Conservation (phyloP, 164 flowering plant genomes). For the Annona squamosa region DNA sequence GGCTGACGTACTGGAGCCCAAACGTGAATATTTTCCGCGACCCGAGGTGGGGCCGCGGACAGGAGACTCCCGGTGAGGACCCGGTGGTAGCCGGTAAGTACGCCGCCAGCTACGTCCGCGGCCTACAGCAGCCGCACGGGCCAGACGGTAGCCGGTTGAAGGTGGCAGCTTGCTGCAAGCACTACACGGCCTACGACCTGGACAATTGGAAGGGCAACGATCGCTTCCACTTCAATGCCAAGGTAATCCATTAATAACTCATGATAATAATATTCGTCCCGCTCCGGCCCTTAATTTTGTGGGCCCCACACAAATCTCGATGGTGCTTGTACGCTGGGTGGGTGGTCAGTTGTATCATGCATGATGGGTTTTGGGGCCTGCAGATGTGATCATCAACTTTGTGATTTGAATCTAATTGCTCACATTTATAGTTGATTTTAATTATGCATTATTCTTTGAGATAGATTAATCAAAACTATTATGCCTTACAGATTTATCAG, state of each 20-base stretch:
- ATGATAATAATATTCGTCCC: background rate
- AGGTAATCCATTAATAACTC: slow-evolving; percentile 28
- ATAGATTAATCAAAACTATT: too few relatives aligned
- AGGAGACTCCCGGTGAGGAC: slow-evolving; percentile 97
- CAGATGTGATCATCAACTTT: too few relatives aligned
- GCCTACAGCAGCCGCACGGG: slow-evolving; percentile 54
- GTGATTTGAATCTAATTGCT: too few relatives aligned
- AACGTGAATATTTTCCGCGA: slow-evolving; percentile 82
- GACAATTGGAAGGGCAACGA: slow-evolving; percentile 89
- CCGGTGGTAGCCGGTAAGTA: slow-evolving; percentile 63
- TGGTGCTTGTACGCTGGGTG: too few relatives aligned
- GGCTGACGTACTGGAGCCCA: slow-evolving; percentile 92
- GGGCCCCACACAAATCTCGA: background rate
- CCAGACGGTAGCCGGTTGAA: slow-evolving; percentile 47
- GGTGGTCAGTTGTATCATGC: too few relatives aligned
- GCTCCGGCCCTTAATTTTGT: background rate
- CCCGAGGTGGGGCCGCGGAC: slow-evolving; percentile 97
- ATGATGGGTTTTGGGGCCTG: too few relatives aligned
- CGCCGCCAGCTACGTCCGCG: slow-evolving; percentile 68
- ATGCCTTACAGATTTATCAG: too few relatives aligned
- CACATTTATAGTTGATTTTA: too few relatives aligned
- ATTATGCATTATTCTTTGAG: too few relatives aligned
- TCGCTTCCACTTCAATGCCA: slow-evolving; percentile 83
- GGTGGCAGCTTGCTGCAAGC: slow-evolving; percentile 93
- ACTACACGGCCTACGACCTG: slow-evolving; percentile 88